phyloP scores from a whole-genome alignment of 257 asterid species.

The Jasminum sambac region DNA sequence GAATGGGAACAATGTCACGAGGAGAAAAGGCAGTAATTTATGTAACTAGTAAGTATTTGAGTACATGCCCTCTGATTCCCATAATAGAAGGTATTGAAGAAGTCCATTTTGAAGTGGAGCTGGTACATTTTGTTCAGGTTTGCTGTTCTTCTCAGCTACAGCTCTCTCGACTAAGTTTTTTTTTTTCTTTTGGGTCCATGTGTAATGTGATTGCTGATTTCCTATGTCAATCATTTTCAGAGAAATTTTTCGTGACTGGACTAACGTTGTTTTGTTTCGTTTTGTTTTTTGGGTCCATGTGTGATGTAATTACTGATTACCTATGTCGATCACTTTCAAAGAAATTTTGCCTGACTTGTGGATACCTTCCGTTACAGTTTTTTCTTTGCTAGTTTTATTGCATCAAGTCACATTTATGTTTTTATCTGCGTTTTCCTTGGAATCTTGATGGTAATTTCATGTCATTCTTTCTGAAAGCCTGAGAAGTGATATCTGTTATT shows the following conservation, averaged over 20 bases:
- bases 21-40: constrained; percentile 87
- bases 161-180: constrained; percentile 6
- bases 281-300: neutral
- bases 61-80: constrained; percentile 58
- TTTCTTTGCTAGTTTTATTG: neutral
- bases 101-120: constrained; percentile 89
- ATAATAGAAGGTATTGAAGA: constrained; percentile 59
- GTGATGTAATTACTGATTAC: constrained; percentile 16
- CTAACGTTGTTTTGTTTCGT: no score
- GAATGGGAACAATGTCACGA: constrained; percentile 80
- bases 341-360: neutral
- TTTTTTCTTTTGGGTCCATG: neutral
- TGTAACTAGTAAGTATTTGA: constrained; percentile 57
- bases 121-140: constrained; percentile 90
- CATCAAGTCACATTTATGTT: neutral
- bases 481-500: neutral
- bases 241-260: no score
- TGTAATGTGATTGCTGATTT: constrained; percentile 20
- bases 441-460: neutral
- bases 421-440: neutral
- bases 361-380: neutral
- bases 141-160: constrained; percentile 13
- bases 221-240: neutral
- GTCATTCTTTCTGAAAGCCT: neutral
- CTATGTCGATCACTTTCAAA: constrained; percentile 1